Percentiles rank a stretch among this genome's conserved stretches.
Evolutionary conservation across 2,329 filamentous ascomycete species (phyloP).

Genomic region (Orbilia oligospora): DNA sequence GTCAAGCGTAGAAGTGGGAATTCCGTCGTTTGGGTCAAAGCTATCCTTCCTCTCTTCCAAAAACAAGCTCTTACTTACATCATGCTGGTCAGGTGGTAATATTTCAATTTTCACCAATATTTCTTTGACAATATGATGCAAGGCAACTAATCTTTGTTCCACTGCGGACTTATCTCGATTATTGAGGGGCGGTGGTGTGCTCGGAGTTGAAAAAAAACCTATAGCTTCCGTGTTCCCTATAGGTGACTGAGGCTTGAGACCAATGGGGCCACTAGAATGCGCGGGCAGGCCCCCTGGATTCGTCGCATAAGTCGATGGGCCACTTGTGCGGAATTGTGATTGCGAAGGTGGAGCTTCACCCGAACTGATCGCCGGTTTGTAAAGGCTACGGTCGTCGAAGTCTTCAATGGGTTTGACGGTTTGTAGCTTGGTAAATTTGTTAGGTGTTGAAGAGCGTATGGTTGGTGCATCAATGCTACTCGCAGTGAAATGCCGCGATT

Average conservation of each 20-base stretch:
- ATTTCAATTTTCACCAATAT: not conserved
- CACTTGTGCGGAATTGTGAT: not conserved
- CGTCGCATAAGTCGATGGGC: not conserved
- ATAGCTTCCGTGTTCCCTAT: not conserved
- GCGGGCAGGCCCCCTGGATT: not conserved
- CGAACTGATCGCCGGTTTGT: slow-evolving; percentile 77
- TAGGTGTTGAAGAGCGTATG: not conserved
- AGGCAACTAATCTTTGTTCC: not conserved
- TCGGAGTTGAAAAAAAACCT: not conserved
- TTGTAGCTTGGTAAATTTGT: slow-evolving; percentile 28
- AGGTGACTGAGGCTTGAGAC: not conserved
- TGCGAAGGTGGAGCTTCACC: slow-evolving; percentile 68
- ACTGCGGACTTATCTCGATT: not conserved
- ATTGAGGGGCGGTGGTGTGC: not conserved
- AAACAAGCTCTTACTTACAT: not conserved
- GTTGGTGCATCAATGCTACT: not conserved
- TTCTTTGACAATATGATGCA: not conserved
- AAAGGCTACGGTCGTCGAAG: slow-evolving; percentile 84
- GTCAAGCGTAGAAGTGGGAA: not conserved
- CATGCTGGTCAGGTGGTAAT: not conserved
- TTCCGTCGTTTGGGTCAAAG: not conserved
- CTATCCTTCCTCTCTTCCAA: not conserved
- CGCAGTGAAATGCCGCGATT: slow-evolving; percentile 16
- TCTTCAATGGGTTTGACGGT: slow-evolving; percentile 66
- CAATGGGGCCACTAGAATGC: not conserved